Evolutionary conservation across 2,329 filamentous ascomycete genomes (phyloP), one percentile per base, ranked within the genome.

Genomic region (Aureobasidium melanogenum): DNA sequence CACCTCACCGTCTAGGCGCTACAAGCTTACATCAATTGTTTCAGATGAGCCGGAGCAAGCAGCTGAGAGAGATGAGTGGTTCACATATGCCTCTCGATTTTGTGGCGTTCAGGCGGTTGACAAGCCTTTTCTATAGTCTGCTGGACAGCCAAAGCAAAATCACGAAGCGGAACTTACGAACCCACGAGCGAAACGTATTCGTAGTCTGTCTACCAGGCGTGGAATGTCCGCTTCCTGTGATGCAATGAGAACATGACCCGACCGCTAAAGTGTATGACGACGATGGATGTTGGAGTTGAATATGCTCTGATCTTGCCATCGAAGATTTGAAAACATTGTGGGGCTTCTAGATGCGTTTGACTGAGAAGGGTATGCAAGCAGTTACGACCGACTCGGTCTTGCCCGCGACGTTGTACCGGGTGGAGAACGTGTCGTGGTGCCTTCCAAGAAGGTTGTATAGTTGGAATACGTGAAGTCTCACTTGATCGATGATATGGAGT

Each of bases 81-180:
- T 14, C 22, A 10, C 15, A 15, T 9, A 39, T 38, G 39, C 55
- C 0, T 39, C 55, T 24, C 32, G 15, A 19, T 17, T 46, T n/a
- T 32, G 55, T 58, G 55, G 55, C 55, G 55, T 47, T 28, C n/a
- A 9, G 26, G 36, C 54, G 54, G 54, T 57, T 46, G 39, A 46
- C 54, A 36, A 57, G 54, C 39, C 51, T 57, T 57, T 44, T 56
- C 17, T 34, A 57, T 26, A 30, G 28, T 22, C 26, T 22, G 24
- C 41, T 57, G 46, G 54, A 57, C 12, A 22, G 30, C 28, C n/a
- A 14, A 14, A 46, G 26, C 26, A 26, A 17, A 57, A 46, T 15
- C 22, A 9, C 14, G 4, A 36, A 19, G 41, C 2, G 28, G 39
- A n/a, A 46, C 7, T 14, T 2, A 44, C 10, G 5, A 9, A 7